Conservation (phyloP, 1,284 basidiomycete species). For the Schizophyllum commune region DNA sequence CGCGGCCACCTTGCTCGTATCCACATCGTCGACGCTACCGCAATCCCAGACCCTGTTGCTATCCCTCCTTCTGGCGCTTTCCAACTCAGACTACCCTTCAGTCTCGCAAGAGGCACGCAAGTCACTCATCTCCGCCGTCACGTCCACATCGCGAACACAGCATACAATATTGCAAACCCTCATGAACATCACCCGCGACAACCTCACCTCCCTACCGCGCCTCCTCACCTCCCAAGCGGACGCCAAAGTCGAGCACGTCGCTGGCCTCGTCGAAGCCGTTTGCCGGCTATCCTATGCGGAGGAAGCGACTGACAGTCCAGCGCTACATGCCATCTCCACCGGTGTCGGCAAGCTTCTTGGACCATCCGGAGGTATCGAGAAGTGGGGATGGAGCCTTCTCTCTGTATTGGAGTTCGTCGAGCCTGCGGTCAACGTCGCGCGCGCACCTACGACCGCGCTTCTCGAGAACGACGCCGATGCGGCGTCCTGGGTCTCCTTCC, state of each 20-base stretch:
- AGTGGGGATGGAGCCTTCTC: slow-evolving; percentile 82
- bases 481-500: slow-evolving; percentile 39
- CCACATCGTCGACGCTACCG: slow-evolving; percentile 54
- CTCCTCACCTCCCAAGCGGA: slow-evolving; percentile 66
- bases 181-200: slow-evolving; percentile 49
- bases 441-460: slow-evolving; percentile 41
- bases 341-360: slow-evolving; percentile 69
- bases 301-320: slow-evolving; percentile 40
- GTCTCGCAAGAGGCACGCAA: slow-evolving; percentile 44
- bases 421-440: slow-evolving; percentile 42
- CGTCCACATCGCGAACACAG: slow-evolving; percentile 30
- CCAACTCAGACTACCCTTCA: slow-evolving; percentile 42
- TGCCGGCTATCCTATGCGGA: slow-evolving; percentile 64
- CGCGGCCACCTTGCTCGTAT: slow-evolving; percentile 43
- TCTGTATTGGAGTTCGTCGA: slow-evolving; percentile 66
- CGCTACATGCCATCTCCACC: slow-evolving; percentile 35
- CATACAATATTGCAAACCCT: slow-evolving; percentile 44
- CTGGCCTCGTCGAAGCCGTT: slow-evolving; percentile 62
- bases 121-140: slow-evolving; percentile 42
- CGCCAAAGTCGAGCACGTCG: slow-evolving; percentile 58
- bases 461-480: slow-evolving; percentile 41
- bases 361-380: slow-evolving; percentile 75
- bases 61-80: slow-evolving; percentile 60
- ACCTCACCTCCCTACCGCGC: slow-evolving; percentile 69
- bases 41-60: slow-evolving; percentile 59